These are phyloP conservation scores for Gaertneriomyces semiglobifer DNA, from an alignment of 192 early-diverging fungal species.

Conservation along the genomic window DNA sequence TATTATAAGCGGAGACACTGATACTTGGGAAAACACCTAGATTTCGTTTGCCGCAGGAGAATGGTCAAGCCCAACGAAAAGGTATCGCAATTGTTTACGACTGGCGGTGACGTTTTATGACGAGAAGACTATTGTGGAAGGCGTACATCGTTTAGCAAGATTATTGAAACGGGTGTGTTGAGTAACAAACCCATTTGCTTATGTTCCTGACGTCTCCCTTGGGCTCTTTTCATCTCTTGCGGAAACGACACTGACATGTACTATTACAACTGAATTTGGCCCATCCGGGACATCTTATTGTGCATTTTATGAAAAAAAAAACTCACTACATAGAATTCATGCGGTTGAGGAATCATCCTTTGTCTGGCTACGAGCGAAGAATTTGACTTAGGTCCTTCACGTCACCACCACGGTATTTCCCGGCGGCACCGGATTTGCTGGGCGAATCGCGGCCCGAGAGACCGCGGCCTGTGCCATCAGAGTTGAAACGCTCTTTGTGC, in stretches of 20 bases:
- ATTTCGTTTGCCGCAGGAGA: too few relatives aligned
- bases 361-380: conserved; percentile 26
- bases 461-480: conserved; percentile 47
- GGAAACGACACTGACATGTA: too few relatives aligned
- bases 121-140: conserved; percentile 28
- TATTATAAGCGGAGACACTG: neutral
- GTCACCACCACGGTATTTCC: conserved; percentile 43
- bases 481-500: conserved; percentile 46
- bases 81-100: conserved; percentile 32
- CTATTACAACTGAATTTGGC: too few relatives aligned
- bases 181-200: neutral
- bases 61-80: neutral
- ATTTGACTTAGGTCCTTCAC: conserved; percentile 50
- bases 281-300: too few relatives aligned
- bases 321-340: too few relatives aligned
- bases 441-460: conserved; percentile 47
- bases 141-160: conserved; percentile 20
- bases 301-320: too few relatives aligned
- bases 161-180: conserved; percentile 18
- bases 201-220: too few relatives aligned
- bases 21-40: conserved; percentile 5
- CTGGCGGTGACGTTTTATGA: conserved; percentile 41
- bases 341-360: conserved; percentile 6
- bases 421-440: conserved; percentile 18
- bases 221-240: too few relatives aligned